Evolutionary conservation across 768 basidiomycete genomes (phyloP), one percentile per base, ranked within the genome.

Genomic region (Psilocybe sp.): DNA sequence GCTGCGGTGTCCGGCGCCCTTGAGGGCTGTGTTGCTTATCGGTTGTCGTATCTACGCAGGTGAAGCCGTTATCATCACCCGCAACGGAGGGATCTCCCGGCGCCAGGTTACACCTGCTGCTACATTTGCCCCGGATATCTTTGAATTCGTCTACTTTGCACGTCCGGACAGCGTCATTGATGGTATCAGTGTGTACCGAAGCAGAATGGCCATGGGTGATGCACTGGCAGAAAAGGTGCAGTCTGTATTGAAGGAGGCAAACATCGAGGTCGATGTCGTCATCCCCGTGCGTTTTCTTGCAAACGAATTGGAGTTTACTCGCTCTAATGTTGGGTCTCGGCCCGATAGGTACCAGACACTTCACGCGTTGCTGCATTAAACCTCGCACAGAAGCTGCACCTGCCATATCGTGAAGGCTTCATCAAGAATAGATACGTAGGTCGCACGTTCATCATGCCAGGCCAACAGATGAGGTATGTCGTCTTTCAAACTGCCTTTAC

Each of bases 191-290:
- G 97, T 98, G 40, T 98, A 98, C 69, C 83, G 97, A 41, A 90
- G 92, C 63, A 87, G 97, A 35, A 98, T 98, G 97, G 93, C 97
- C 1, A 99, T 99, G 97, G 97, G 97, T 48, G 95, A 98, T 64
- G 82, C 87, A 5, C 80, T 99, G 42, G 96, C 95, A 1, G 87
- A 82, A 38, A 89, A 95, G 68, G 94, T 97, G 19, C 71, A 79
- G 63, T 77, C 80, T 18, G 82, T 94, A 37, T 73, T 99, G 41
- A 65, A 73, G 40, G 79, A 82, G 53, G 79, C 80, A 39, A 78
- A 85, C 36, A 70, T 95, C 39, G 74, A 76, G 15, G 84, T 96
- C 45, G 97, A 99, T 66, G 97, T 99, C 14, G 95, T 99, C 55
- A 98, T 99, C 62, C 97, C 97, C 14, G 92, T 88, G 55, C 59